These are phyloP conservation scores for Trichoderma sp. DNA, from an alignment of 2,329 filamentous ascomycete species.

Conservation along the genomic window DNA sequence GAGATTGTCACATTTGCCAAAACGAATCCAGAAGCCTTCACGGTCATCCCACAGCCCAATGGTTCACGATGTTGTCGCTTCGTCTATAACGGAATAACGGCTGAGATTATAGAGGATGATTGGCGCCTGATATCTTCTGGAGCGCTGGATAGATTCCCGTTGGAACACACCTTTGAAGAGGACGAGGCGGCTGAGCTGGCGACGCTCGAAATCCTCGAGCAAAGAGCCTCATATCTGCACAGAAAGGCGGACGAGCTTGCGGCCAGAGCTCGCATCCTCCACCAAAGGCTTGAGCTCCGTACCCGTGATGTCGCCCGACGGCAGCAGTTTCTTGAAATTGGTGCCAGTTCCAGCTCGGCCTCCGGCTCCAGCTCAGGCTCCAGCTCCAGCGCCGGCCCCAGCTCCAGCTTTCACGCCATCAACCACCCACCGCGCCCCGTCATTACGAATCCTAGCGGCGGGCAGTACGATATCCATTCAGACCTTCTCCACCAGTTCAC, in stretches of 20 bases:
- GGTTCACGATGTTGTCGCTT: slow-evolving; percentile 76
- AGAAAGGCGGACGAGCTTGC: slow-evolving; percentile 75
- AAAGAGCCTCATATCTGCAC: slow-evolving; percentile 72
- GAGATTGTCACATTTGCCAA: slow-evolving; percentile 84
- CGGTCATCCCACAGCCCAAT: slow-evolving; percentile 65
- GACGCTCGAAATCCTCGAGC: slow-evolving; percentile 79
- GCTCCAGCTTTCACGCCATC: slow-evolving; percentile 33
- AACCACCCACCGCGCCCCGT: slow-evolving; percentile 31
- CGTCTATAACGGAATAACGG: slow-evolving; percentile 73
- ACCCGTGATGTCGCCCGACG: slow-evolving; percentile 33
- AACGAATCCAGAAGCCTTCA: slow-evolving; percentile 75
- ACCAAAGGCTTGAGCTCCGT: slow-evolving; percentile 61
- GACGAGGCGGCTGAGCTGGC: slow-evolving; percentile 84
- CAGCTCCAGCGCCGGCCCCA: slow-evolving; percentile 28
- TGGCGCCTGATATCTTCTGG: slow-evolving; percentile 81
- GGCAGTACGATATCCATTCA: slow-evolving; percentile 50
- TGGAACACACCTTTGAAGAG: slow-evolving; percentile 76
- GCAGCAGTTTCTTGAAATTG: slow-evolving; percentile 30
- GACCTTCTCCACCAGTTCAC: slow-evolving; percentile 56
- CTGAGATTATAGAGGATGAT: slow-evolving; percentile 86
- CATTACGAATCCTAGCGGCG: slow-evolving; percentile 25
- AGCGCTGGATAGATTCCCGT: slow-evolving; percentile 74
- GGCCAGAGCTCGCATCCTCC: slow-evolving; percentile 66
- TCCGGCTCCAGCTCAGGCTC: neutral
- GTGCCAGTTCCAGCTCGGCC: neutral